Evolutionary conservation across 1,139 yeast genomes (phyloP).

Genomic region (Kodamaea fungicola): DNA sequence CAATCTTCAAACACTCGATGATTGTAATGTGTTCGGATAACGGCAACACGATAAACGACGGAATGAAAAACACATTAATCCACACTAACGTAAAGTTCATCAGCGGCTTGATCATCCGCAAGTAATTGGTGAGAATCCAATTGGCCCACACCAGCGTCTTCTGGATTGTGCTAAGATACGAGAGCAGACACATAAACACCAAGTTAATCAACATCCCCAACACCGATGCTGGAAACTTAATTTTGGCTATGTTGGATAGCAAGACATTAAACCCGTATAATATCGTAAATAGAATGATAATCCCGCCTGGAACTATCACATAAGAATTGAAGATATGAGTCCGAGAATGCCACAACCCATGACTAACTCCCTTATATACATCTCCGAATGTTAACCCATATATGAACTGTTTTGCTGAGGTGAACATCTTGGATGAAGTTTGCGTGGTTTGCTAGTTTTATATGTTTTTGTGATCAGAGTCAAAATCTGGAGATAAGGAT

Average conservation of each 20-base stretch:
- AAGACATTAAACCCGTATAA: slow-evolving; percentile 64
- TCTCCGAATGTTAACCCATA: slow-evolving; percentile 5
- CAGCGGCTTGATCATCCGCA: slow-evolving; percentile 55
- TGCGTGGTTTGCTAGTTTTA: not conserved
- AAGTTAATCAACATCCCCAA: slow-evolving; percentile 68
- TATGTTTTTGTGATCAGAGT: not conserved
- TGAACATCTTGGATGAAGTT: not conserved
- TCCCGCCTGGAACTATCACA: slow-evolving; percentile 35
- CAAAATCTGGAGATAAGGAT: not conserved
- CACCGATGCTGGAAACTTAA: slow-evolving; percentile 72
- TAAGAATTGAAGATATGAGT: slow-evolving; percentile 31
- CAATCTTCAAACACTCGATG: slow-evolving; percentile 68
- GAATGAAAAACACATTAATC: slow-evolving; percentile 78
- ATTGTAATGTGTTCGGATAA: slow-evolving; percentile 60
- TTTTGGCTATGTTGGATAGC: slow-evolving; percentile 44
- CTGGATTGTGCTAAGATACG: slow-evolving; percentile 1
- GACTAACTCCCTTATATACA: slow-evolving; percentile 13
- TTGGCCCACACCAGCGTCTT: slow-evolving; percentile 25
- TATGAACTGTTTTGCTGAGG: slow-evolving; percentile 1
- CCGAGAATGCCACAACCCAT: slow-evolving; percentile 22
- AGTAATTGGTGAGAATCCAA: slow-evolving; percentile 37
- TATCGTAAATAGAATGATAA: slow-evolving; percentile 30
- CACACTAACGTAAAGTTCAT: slow-evolving; percentile 69
- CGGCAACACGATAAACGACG: slow-evolving; percentile 71
- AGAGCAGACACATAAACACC: slow-evolving; percentile 39